Conservation (phyloP, 768 basidiomycete species). For the Leccinum incarnatum region DNA sequence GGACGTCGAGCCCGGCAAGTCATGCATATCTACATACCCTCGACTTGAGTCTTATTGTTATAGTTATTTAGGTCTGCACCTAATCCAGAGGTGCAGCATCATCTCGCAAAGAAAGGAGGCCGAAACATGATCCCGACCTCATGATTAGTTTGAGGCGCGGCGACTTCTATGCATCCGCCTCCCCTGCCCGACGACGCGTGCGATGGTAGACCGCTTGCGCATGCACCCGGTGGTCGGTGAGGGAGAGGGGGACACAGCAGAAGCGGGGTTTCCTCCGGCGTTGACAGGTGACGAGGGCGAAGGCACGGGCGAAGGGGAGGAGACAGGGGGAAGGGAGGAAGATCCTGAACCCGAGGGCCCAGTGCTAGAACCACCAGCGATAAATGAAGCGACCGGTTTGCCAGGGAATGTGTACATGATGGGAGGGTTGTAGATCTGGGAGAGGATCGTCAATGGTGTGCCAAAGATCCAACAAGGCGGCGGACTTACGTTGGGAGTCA, state of each 20-base stretch:
- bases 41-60: background rate
- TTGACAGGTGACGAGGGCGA: constrained; percentile 1
- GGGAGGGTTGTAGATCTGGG: constrained; percentile 28
- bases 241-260: background rate
- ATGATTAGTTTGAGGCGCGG: constrained; percentile 10
- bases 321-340: background rate
- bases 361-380: constrained; percentile 14
- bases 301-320: background rate
- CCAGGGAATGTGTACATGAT: constrained; percentile 51
- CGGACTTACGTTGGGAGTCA: constrained; percentile 41
- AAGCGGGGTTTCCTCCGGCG: background rate
- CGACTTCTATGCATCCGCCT: constrained; percentile 21
- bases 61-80: background rate
- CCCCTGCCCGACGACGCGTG: background rate
- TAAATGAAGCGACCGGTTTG: constrained; percentile 43
- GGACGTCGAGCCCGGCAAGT: constrained; percentile 6
- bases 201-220: constrained; percentile 10
- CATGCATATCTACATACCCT: background rate
- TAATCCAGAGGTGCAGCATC: constrained; percentile 7
- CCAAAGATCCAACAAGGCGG: background rate
- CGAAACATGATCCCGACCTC: too few relatives aligned
- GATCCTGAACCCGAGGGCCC: constrained; percentile 7
- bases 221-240: constrained; percentile 9
- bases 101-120: too few relatives aligned
- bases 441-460: background rate